These are phyloP conservation scores for Penicilliopsis zonata DNA, from an alignment of 495 filamentous ascomycete genomes.

Conservation along the genomic window DNA sequence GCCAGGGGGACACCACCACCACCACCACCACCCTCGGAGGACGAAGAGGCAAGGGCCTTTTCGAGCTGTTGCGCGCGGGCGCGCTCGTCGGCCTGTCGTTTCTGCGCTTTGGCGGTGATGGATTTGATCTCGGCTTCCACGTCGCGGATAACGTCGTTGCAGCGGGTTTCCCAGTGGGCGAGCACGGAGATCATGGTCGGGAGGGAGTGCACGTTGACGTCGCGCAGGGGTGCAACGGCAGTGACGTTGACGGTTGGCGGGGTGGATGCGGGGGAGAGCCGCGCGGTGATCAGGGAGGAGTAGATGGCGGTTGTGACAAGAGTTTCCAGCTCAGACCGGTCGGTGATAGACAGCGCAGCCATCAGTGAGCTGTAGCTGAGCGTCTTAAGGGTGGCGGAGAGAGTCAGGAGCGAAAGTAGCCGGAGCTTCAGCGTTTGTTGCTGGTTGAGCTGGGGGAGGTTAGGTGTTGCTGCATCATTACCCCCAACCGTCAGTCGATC, in stretches of 20 bases:
- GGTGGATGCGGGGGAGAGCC: constrained; percentile 59
- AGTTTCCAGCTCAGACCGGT: constrained; percentile 66
- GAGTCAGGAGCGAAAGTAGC: constrained; percentile 75
- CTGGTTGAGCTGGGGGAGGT: constrained; percentile 59
- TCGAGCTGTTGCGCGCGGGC: constrained; percentile 34
- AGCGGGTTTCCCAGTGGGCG: constrained; percentile 63
- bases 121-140: constrained; percentile 59
- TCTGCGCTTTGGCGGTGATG: constrained; percentile 42
- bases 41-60: constrained; percentile 22
- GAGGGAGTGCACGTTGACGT: constrained; percentile 60
- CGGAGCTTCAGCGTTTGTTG: constrained; percentile 77
- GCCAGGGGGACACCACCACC: constrained; percentile 3
- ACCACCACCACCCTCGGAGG: constrained; percentile 6
- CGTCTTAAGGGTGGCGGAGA: constrained; percentile 47
- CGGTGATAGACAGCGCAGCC: constrained; percentile 50
- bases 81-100: constrained; percentile 35
- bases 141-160: constrained; percentile 57
- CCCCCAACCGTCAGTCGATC: no score
- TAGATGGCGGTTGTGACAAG: constrained; percentile 87
- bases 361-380: constrained; percentile 66
- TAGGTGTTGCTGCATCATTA: constrained; percentile 28
- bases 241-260: constrained; percentile 61
- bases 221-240: constrained; percentile 71
- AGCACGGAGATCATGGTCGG: constrained; percentile 54
- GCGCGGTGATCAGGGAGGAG: constrained; percentile 64